These are phyloP conservation scores for Fagopyrum homotropicum DNA, from an alignment of 148 eudicot species.

Conservation along the genomic window DNA sequence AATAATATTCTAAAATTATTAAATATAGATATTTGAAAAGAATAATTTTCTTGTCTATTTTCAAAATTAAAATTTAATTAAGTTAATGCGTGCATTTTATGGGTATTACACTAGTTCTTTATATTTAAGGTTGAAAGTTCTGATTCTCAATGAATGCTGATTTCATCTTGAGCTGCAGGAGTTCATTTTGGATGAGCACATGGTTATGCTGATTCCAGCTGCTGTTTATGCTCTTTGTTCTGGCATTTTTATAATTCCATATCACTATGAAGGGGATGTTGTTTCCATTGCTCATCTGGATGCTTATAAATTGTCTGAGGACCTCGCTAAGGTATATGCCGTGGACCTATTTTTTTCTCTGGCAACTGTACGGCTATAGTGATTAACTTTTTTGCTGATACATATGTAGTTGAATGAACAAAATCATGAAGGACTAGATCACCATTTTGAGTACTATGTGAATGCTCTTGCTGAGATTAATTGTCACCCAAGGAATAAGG, in stretches of 20 bases:
- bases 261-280: slow-evolving; percentile 23
- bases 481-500: slow-evolving; percentile 33
- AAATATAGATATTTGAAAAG: no score
- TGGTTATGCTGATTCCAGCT: slow-evolving; percentile 57
- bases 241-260: slow-evolving; percentile 48
- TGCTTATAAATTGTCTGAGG: slow-evolving; percentile 33
- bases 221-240: slow-evolving; percentile 69
- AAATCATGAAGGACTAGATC: slow-evolving; percentile 29
- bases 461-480: slow-evolving; percentile 65
- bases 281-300: slow-evolving; percentile 24
- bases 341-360: neutral
- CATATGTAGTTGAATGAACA: slow-evolving; percentile 48
- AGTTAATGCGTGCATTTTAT: no score
- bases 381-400: slow-evolving; percentile 2
- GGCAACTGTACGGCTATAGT: neutral
- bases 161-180: slow-evolving; percentile 36
- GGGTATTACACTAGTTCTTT: no score
- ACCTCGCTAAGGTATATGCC: slow-evolving; percentile 31
- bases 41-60: no score
- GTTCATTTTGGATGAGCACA: slow-evolving; percentile 45
- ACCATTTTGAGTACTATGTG: slow-evolving; percentile 58
- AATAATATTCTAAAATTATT: no score
- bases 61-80: no score
- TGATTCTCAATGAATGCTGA: neutral
- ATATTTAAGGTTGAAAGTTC: neutral